Percentiles rank a stretch among this genome's conserved stretches.
These are phyloP conservation scores for Bryum argenteum DNA, from an alignment of 225 moss, liverwort and hornwort genomes.

Conservation along the genomic window DNA sequence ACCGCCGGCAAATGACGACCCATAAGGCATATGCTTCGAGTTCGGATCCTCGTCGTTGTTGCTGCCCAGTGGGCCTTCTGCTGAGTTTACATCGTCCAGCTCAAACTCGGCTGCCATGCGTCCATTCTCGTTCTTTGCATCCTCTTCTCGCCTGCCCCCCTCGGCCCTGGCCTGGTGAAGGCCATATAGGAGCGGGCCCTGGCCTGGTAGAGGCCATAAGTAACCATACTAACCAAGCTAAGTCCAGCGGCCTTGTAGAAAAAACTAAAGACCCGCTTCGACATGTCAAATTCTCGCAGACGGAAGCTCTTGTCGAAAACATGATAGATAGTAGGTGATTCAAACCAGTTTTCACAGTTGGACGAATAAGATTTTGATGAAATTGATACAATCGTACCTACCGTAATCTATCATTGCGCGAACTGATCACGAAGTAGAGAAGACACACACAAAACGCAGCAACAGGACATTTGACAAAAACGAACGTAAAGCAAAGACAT, in stretches of 20 bases:
- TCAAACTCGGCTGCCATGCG: slow-evolving; percentile 62
- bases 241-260: slow-evolving; percentile 87
- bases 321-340: slow-evolving; percentile 36
- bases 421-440: background rate
- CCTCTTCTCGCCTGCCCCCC: slow-evolving; percentile 50
- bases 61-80: slow-evolving; percentile 57
- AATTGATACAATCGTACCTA: background rate
- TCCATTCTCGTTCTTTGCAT: slow-evolving; percentile 51
- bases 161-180: slow-evolving; percentile 38
- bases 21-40: slow-evolving; percentile 65
- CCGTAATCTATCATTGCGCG: background rate
- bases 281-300: slow-evolving; percentile 76
- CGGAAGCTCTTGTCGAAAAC: slow-evolving; percentile 92
- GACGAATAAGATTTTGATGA: background rate
- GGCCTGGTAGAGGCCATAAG: no score
- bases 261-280: slow-evolving; percentile 78
- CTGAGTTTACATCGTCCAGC: slow-evolving; percentile 74
- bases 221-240: slow-evolving; percentile 64
- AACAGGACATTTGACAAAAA: background rate
- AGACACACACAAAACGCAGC: background rate
- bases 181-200: slow-evolving; percentile 37
- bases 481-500: slow-evolving; percentile 29
- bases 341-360: slow-evolving; percentile 1
- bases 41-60: slow-evolving; percentile 50
- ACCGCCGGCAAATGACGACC: slow-evolving; percentile 54